These are phyloP conservation scores for Cyberlindnera japonica DNA, from an alignment of 805 yeast genomes.

Conservation along the genomic window DNA sequence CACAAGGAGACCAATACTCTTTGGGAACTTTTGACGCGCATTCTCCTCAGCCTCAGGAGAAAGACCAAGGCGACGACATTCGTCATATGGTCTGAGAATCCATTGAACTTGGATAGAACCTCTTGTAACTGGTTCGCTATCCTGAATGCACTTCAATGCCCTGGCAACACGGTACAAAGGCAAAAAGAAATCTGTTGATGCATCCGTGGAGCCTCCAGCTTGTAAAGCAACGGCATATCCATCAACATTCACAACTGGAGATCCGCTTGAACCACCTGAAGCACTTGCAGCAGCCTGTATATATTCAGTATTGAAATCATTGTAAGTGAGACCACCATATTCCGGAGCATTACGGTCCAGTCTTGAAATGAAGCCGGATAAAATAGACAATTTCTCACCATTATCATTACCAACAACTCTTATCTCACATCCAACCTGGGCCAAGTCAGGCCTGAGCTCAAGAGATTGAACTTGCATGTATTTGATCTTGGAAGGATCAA, in stretches of 20 bases:
- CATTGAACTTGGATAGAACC: conserved; percentile 93
- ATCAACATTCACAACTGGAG: conserved; percentile 89
- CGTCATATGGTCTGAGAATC: conserved; percentile 83
- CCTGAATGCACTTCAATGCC: conserved; percentile 73
- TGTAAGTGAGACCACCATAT: conserved; percentile 82
- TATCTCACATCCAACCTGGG: conserved; percentile 88
- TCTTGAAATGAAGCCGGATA: conserved; percentile 76
- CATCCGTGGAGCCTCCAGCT: conserved; percentile 91
- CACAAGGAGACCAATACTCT: conserved; percentile 73
- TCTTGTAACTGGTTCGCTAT: conserved; percentile 58
- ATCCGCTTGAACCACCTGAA: conserved; percentile 93
- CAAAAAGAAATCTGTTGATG: conserved; percentile 88
- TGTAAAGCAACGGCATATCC: conserved; percentile 89
- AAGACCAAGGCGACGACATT: conserved; percentile 83
- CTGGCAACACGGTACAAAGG: conserved; percentile 82
- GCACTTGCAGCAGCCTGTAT: conserved; percentile 96
- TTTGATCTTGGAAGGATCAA: conserved; percentile 66
- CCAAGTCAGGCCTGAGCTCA: conserved; percentile 72
- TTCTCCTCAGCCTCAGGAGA: conserved; percentile 66
- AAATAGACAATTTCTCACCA: conserved; percentile 86
- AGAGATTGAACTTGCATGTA: conserved; percentile 70
- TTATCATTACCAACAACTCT: conserved; percentile 96
- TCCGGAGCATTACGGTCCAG: conserved; percentile 93
- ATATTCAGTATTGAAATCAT: conserved; percentile 91
- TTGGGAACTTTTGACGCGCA: conserved; percentile 69